Percentiles rank a stretch among this genome's conserved stretches.
Evolutionary conservation across 2,329 filamentous ascomycete species (phyloP).

Genomic region (Gyromitra esculenta): DNA sequence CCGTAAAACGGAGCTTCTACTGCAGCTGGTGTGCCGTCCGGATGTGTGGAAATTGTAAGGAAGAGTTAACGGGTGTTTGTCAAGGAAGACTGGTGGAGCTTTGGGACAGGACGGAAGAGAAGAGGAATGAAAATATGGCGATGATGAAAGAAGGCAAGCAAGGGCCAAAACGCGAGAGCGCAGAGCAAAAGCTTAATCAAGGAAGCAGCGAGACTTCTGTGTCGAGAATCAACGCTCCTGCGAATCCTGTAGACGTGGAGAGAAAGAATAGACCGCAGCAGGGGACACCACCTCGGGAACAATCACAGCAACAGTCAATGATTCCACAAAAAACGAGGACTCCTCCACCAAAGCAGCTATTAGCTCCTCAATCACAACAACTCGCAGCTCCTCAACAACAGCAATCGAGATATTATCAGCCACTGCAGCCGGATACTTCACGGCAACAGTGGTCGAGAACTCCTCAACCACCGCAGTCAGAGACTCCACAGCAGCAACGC

Average conservation of each 20-base stretch:
- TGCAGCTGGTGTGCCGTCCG: conserved; percentile 43
- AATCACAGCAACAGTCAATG: not conserved
- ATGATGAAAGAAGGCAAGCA: conserved; percentile 1
- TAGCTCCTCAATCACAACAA: conserved; percentile 1
- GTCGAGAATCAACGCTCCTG: not conserved
- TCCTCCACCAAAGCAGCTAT: not conserved
- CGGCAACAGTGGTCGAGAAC: not conserved
- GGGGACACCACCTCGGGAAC: not conserved
- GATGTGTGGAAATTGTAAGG: conserved; percentile 39
- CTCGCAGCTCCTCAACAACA: not conserved
- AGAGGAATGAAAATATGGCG: conserved; percentile 26
- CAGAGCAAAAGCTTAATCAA: not conserved
- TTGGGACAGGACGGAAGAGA: conserved; percentile 40
- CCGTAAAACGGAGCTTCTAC: conserved; percentile 40
- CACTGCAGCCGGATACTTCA: not conserved
- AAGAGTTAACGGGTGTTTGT: conserved; percentile 13
- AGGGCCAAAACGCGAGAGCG: not conserved
- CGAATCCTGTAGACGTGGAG: not conserved
- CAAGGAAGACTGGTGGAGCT: conserved; percentile 24
- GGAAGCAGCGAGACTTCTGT: not conserved
- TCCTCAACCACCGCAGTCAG: not conserved
- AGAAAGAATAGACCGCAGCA: not conserved
- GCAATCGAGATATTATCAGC: not conserved
- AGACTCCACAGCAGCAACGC: not conserved
- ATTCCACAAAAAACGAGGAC: conserved; percentile 3